A percentile compares a stretch with the other conserved stretches of the same genome.
phyloP scores from a whole-genome alignment of 345 rosid genomes.

The Sonneratia alba region DNA sequence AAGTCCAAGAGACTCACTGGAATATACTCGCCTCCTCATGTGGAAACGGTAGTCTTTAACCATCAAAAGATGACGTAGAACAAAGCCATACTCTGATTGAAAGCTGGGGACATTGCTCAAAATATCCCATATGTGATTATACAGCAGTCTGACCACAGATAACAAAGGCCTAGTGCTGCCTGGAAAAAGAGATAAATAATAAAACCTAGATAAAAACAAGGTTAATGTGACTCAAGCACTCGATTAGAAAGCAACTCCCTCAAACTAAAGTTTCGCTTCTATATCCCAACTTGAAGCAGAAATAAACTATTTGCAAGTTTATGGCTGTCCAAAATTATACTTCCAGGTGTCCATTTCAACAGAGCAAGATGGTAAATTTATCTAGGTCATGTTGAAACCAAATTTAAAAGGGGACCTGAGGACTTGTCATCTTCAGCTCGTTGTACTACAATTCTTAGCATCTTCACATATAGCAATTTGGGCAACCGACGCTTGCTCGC shows the following conservation, averaged over 20 bases:
- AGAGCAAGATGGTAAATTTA: background rate
- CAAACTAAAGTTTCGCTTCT: background rate
- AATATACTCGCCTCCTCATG: conserved; percentile 58
- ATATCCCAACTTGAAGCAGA: too few species aligned
- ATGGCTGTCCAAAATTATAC: background rate
- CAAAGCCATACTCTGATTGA: conserved; percentile 76
- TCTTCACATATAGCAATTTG: conserved; percentile 53
- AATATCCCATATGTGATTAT: conserved; percentile 61
- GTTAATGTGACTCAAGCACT: background rate
- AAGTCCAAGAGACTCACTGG: conserved; percentile 39
- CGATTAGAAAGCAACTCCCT: background rate
- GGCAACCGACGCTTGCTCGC: conserved; percentile 63
- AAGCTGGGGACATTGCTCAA: conserved; percentile 65
- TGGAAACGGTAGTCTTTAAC: conserved; percentile 64
- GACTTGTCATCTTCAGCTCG: conserved; percentile 55
- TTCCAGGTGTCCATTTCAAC: background rate
- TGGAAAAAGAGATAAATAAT: conserved; percentile 15
- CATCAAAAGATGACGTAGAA: conserved; percentile 63
- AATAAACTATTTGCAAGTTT: too few species aligned
- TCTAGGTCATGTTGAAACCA: background rate
- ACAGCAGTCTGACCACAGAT: conserved; percentile 54
- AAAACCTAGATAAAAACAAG: background rate
- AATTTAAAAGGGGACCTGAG: conserved; percentile 36
- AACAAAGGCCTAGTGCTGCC: conserved; percentile 52
- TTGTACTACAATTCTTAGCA: conserved; percentile 58